A percentile compares a stretch with the other conserved stretches of the same genome.
Evolutionary conservation across 768 basidiomycete species (phyloP).

Genomic region (Royoungia palumana): DNA sequence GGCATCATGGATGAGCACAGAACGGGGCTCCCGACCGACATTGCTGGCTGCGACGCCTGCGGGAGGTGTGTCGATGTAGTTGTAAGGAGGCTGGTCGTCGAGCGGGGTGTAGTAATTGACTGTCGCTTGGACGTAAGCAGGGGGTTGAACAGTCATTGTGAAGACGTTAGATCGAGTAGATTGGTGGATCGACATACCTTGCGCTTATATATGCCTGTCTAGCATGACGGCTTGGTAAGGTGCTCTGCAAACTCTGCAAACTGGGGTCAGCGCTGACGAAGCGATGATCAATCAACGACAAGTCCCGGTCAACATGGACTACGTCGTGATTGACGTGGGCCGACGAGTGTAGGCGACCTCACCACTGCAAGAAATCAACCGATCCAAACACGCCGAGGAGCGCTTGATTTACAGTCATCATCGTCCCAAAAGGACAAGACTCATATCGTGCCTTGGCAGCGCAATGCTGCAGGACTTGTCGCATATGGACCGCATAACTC

Average conservation of each 20-base stretch:
- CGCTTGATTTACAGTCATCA: no score
- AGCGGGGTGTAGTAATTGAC: slow-evolving; percentile 34
- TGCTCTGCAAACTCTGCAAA: background rate
- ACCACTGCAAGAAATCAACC: no score
- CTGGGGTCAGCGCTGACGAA: slow-evolving; percentile 5
- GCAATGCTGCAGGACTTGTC: slow-evolving; percentile 90
- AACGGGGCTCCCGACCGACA: slow-evolving; percentile 10
- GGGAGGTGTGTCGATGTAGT: slow-evolving; percentile 25
- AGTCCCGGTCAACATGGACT: no score
- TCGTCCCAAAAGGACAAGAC: slow-evolving; percentile 7
- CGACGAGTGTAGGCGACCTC: no score
- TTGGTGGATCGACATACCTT: background rate
- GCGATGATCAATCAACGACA: background rate
- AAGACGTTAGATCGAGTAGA: no score
- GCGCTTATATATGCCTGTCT: slow-evolving; percentile 8
- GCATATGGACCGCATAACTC: slow-evolving; percentile 95
- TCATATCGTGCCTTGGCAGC: slow-evolving; percentile 37
- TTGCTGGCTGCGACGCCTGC: slow-evolving; percentile 24
- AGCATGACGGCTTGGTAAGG: slow-evolving; percentile 6
- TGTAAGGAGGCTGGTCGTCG: slow-evolving; percentile 28
- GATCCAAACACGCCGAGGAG: no score
- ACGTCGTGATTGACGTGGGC: no score
- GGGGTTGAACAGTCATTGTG: slow-evolving; percentile 16
- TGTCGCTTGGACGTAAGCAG: slow-evolving; percentile 31
- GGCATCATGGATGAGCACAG: slow-evolving; percentile 24